phyloP scores from a whole-genome alignment of 192 early-diverging fungal genomes.

The Dispira parvispora region DNA sequence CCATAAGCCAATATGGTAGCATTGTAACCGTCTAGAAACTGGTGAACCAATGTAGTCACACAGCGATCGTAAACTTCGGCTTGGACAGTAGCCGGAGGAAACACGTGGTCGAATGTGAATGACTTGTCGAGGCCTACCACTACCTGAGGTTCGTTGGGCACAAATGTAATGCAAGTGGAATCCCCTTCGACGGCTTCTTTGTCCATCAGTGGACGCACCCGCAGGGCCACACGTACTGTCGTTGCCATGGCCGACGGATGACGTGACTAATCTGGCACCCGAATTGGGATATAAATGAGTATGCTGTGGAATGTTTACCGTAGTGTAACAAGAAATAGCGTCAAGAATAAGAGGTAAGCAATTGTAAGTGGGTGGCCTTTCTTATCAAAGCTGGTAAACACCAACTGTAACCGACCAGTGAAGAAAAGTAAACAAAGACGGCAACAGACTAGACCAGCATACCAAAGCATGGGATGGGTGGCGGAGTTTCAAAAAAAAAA shows the following conservation, averaged over 20 bases:
- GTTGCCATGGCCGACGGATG: slow-evolving; percentile 20
- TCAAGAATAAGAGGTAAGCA: too few relatives aligned
- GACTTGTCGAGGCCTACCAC: slow-evolving; percentile 42
- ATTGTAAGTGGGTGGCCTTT: too few relatives aligned
- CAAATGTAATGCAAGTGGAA: slow-evolving; percentile 36
- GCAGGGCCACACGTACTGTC: slow-evolving; percentile 43
- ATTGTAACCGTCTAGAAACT: slow-evolving; percentile 86
- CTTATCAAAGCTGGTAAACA: too few relatives aligned
- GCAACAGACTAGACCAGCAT: too few relatives aligned
- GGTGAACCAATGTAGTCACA: slow-evolving; percentile 80
- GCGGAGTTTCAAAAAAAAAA: too few relatives aligned
- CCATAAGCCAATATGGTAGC: slow-evolving; percentile 98
- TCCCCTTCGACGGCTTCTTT: slow-evolving; percentile 53
- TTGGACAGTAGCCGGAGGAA: slow-evolving; percentile 63
- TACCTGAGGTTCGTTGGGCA: slow-evolving; percentile 43
- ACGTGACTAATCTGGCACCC: too few relatives aligned
- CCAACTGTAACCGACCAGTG: too few relatives aligned
- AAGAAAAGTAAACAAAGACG: too few relatives aligned
- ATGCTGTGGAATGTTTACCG: too few relatives aligned
- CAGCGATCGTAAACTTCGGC: slow-evolving; percentile 77
- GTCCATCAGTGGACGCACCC: slow-evolving; percentile 56
- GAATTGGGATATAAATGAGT: too few relatives aligned
- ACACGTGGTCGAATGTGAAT: slow-evolving; percentile 94
- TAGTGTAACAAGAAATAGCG: too few relatives aligned
- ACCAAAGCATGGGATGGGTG: too few relatives aligned